phyloP scores from a whole-genome alignment of 768 basidiomycete genomes.

The Gelatoporia subvermispora region DNA sequence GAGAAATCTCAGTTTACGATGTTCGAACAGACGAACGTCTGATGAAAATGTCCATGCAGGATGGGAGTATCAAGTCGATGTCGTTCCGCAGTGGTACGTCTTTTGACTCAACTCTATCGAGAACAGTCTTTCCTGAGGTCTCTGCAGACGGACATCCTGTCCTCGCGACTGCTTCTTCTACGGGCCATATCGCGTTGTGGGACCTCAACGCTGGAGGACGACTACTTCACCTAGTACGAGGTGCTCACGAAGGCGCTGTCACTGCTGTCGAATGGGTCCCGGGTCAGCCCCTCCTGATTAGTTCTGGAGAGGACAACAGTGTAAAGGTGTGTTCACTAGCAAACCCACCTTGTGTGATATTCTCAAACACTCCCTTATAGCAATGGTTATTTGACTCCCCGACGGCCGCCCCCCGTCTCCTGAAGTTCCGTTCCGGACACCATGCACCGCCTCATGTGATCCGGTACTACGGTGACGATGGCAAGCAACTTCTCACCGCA shows the following conservation, averaged over 20 bases:
- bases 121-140: neutral
- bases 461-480: slow-evolving; percentile 95
- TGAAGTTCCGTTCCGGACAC: slow-evolving; percentile 93
- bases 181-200: slow-evolving; percentile 90
- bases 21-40: slow-evolving; percentile 85
- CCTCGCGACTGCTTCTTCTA: slow-evolving; percentile 81
- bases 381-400: slow-evolving; percentile 99
- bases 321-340: slow-evolving; percentile 60
- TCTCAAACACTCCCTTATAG: slow-evolving; percentile 33
- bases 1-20: slow-evolving; percentile 86
- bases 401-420: slow-evolving; percentile 74
- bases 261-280: slow-evolving; percentile 87
- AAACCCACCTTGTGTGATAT: neutral
- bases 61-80: slow-evolving; percentile 68
- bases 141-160: slow-evolving; percentile 77
- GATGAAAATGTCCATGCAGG: slow-evolving; percentile 88
- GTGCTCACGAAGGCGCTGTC: slow-evolving; percentile 85
- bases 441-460: slow-evolving; percentile 87
- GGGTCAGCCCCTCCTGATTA: slow-evolving; percentile 87
- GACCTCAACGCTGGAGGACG: slow-evolving; percentile 81
- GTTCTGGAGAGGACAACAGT: slow-evolving; percentile 90
- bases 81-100: slow-evolving; percentile 79
- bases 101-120: neutral
- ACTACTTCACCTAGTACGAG: slow-evolving; percentile 78
- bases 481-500: slow-evolving; percentile 87